Evolutionary conservation across 129 eudicot genomes (phyloP), one percentile per base, ranked within the genome.

Genomic region (Tanacetum coccineum): DNA sequence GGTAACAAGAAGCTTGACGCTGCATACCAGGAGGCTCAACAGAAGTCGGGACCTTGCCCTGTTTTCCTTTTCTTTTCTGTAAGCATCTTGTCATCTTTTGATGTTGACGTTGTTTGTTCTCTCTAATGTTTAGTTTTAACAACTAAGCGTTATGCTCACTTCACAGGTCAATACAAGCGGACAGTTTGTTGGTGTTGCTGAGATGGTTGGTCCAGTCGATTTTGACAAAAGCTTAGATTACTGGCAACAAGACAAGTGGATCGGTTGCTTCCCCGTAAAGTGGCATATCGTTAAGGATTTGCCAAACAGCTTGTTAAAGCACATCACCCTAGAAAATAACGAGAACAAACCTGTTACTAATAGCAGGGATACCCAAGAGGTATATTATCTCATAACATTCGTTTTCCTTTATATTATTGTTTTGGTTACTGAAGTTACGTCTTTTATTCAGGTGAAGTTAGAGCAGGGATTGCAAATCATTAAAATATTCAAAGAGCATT

Each of bases 181-280:
- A n/a, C 97, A 84, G 12, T 90, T 90, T 74, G 91, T 86, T 69
- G 97, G 97, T 32, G 78, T 87, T 59, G 97, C 95, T 6, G 97
- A 90, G 78, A 90, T 90, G 97, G 72, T 68, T 4, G 97, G 95
- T 1, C 85, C 90, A 6, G 95, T 86, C 70, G 95, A 90, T 71
- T 86, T 87, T 26, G 46, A 87, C 82, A 84, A 84, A 82, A 90
- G 80, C 46, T 74, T 90, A n/a, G 97, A 87, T 55, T 90, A 78
- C 65, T 87, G 97, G 97, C 91, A 90, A n/a, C 97, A 90, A 60
- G 95, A 90, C 70, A 90, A 90, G 62, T 86, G 97, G 97, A 81
- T 82, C 64, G 97, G 97, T 21, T 87, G 97, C 68, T 86, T 90
- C 62, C 95, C 97, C 2, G 91, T 90, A 0, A 90, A 90, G 89